Base-by-base conservation (phyloP, 1,284 basidiomycete genomes). In the Earliella scabrosa region DNA sequence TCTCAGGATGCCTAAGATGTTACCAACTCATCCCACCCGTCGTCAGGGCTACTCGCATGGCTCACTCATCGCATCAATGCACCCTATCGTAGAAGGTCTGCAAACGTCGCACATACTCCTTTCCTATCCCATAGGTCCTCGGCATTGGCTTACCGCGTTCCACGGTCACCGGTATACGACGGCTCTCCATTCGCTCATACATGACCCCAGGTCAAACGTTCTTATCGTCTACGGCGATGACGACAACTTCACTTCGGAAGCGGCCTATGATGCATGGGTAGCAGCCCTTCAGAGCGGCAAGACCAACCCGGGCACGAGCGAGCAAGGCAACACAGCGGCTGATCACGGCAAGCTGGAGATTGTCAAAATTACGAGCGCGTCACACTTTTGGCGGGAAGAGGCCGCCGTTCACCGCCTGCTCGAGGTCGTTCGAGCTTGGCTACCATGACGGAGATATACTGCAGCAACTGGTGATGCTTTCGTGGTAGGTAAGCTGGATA, bases 21-120 rank as follows among this genome's bases (percentile, higher is more conserved):
- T 20, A n/a, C 53, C 5, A 9, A 29, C 52, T 52, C 5, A 45
- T 23, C 2, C 3, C 7, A 13, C 3, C 16, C 2, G 16, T 2
- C 20, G 11, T 27, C 56, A 92, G 90, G 90, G 90, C 1, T 93
- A 94, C 71, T 93, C 92, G 4, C 77, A 91, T 76, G 92, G 92
- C 3, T 82, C 88, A 1, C 76, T 94, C 23, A 84, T 90, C 32
- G 81, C 83, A 1, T 88, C 87, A 2, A 71, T 86, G 50, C 83
- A 84, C 56, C 84, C 87, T 1, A 67, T 80, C 16, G 71, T 81
- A 2, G 68, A 75, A 0, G 73, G 75, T 16, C 67, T 88, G 47
- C 76, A 74, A 61, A 86, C 83, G 0, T 81, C 79, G 10, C 86
- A 92, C 68, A 75, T 93, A 45, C 71, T 94, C 35, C 70, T 94